These are phyloP conservation scores for Trypanosomatidae sp. DNA, from an alignment of 208 protist species.

Conservation along the genomic window DNA sequence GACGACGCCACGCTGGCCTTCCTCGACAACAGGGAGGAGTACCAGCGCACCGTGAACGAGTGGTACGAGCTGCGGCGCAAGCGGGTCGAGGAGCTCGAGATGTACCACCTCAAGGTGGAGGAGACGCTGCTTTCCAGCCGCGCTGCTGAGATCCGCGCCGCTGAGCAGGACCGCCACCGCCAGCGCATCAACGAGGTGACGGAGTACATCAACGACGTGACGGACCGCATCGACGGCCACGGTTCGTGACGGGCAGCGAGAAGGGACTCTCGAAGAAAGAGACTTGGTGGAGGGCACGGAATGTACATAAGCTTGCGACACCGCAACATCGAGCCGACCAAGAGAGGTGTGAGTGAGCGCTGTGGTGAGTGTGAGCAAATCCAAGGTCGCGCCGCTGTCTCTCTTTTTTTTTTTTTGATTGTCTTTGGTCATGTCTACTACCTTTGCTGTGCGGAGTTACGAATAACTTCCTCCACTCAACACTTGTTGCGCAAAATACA, in stretches of 20 bases:
- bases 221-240: conserved; percentile 15
- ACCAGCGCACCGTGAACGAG: conserved; percentile 72
- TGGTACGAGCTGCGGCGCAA: conserved; percentile 82
- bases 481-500: no score
- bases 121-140: conserved; percentile 59
- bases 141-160: conserved; percentile 39
- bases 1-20: conserved; percentile 52
- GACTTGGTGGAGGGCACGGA: no score
- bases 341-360: no score
- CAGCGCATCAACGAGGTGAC: conserved; percentile 64
- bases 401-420: background rate
- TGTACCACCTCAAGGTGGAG: conserved; percentile 66
- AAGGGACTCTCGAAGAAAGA: no score
- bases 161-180: conserved; percentile 75
- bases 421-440: no score
- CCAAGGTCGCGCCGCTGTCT: no score
- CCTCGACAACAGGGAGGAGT: conserved; percentile 79
- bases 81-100: conserved; percentile 72
- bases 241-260: background rate
- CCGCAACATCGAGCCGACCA: no score
- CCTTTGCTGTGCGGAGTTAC: no score
- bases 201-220: conserved; percentile 56
- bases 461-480: no score
- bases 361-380: no score
- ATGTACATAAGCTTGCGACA: no score